Conservation (phyloP, 1,284 basidiomycete species). For the Tylopilus orsonianus region DNA sequence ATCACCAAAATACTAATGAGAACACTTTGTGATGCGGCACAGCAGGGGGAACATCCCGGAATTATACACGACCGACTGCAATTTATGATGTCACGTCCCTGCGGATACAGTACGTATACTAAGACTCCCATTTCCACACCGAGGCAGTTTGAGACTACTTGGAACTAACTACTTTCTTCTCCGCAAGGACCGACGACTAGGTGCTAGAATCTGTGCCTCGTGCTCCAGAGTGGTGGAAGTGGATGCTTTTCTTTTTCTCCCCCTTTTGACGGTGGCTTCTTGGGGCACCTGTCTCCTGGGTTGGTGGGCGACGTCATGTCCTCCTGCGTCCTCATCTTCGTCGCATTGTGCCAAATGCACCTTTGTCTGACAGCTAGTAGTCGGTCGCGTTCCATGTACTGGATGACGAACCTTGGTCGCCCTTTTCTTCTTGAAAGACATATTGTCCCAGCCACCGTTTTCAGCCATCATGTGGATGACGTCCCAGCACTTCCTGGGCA, state of each 20-base stretch:
- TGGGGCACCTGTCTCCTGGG: slow-evolving; percentile 67
- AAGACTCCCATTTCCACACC: background rate
- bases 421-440: slow-evolving; percentile 49
- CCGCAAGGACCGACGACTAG: slow-evolving; percentile 26
- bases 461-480: slow-evolving; percentile 67
- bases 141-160: background rate
- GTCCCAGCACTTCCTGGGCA: slow-evolving; percentile 68
- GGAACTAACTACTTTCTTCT: slow-evolving; percentile 11
- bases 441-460: slow-evolving; percentile 68
- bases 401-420: slow-evolving; percentile 62
- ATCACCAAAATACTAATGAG: too few species aligned
- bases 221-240: slow-evolving; percentile 4
- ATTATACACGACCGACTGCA: too few species aligned
- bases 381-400: slow-evolving; percentile 58
- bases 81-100: too few species aligned
- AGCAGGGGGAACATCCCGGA: too few species aligned
- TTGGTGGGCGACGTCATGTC: slow-evolving; percentile 66
- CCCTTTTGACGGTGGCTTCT: slow-evolving; percentile 2
- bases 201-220: slow-evolving; percentile 1
- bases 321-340: slow-evolving; percentile 55
- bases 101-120: too few species aligned
- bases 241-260: slow-evolving; percentile 28
- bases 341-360: slow-evolving; percentile 64
- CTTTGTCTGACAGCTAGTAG: slow-evolving; percentile 60
- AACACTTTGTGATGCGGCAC: too few species aligned